phyloP scores from a whole-genome alignment of 2,329 filamentous ascomycete species.

The Phialophora expanda region DNA sequence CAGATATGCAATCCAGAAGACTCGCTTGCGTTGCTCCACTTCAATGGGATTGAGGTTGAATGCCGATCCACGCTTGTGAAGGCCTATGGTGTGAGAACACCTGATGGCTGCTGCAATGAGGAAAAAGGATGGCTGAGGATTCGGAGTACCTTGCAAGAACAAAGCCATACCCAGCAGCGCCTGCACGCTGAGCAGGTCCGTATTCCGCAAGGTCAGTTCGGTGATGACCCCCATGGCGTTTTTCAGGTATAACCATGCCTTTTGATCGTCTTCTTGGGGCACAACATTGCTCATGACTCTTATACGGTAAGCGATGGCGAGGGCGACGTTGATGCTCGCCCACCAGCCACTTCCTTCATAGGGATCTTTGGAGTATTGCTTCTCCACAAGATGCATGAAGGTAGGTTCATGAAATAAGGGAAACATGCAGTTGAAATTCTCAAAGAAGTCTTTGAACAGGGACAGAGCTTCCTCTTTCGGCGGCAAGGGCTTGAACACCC shows the following conservation, averaged over 20 bases:
- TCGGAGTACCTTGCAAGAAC: slow-evolving; percentile 94
- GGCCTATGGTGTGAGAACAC: slow-evolving; percentile 87
- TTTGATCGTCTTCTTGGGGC: slow-evolving; percentile 86
- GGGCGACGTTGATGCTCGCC: slow-evolving; percentile 90
- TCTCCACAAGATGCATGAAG: slow-evolving; percentile 95
- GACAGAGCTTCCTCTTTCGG: slow-evolving; percentile 86
- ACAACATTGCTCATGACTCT: slow-evolving; percentile 95
- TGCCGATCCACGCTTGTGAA: slow-evolving; percentile 89
- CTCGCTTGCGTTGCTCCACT: slow-evolving; percentile 83
- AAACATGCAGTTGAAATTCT: slow-evolving; percentile 99
- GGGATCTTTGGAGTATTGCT: slow-evolving; percentile 88
- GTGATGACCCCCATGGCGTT: slow-evolving; percentile 93
- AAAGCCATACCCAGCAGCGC: slow-evolving; percentile 89
- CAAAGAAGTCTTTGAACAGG: slow-evolving; percentile 89
- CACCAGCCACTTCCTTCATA: slow-evolving; percentile 98
- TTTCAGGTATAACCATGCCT: slow-evolving; percentile 94
- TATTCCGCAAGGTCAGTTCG: slow-evolving; percentile 94
- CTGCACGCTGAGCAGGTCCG: slow-evolving; percentile 92
- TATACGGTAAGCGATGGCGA: slow-evolving; percentile 91
- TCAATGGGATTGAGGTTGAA: slow-evolving; percentile 94
- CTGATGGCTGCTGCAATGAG: slow-evolving; percentile 89
- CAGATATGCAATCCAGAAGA: slow-evolving; percentile 78
- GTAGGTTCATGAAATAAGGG: slow-evolving; percentile 96
- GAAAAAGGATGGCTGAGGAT: slow-evolving; percentile 91
- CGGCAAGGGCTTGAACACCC: slow-evolving; percentile 81